Evolutionary conservation across 2,329 filamentous ascomycete genomes (phyloP), one percentile per base, ranked within the genome.

Genomic region (Lojkania enalia): DNA sequence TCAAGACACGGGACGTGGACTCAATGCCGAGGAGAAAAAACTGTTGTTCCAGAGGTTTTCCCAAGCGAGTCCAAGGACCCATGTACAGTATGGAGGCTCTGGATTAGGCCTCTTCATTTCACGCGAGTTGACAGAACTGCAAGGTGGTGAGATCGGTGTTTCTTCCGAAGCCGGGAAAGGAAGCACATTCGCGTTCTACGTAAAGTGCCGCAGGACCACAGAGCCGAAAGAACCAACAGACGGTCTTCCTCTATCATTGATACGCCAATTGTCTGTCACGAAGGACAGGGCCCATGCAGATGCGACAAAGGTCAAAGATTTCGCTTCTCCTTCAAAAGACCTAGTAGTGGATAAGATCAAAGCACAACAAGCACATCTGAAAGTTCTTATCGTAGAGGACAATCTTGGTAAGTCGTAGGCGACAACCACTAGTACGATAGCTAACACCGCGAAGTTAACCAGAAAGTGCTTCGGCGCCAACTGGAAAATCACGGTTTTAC

Each of bases 31-130:
- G 44, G 87, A 90, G 61, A 88, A 85, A 71, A 84, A 85, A 38
- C 77, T 83, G 35, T 76, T 94, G 0, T 94, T 92, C 67, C 82
- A 89, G 55, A 81, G 87, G 16, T 94, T 94, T 64, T 84, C 85
- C 5, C 88, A 92, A 68, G 86, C 87, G 0, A 88, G 82, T 16
- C 85, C 86, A 1, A 81, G 82, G 38, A 90, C 87, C 0, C 87
- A 90, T 53, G 83, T 89, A 13, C 83, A 88, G 55, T 90, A 92
- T 53, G 88, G 88, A 16, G 88, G 88, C 0, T 88, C 84, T 0
- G 88, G 88, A 0, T 76, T 94, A 1, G 88, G 88, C 0, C 74
- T 92, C 0, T 92, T 90, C 66, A 91, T 92, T 52, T 88, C 84
- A 27, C 79, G 87, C 18, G 82, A 88, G 42, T 76, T 94, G n/a